These are phyloP conservation scores for Anisogramma anomala DNA, from an alignment of 2,329 filamentous ascomycete species.

Conservation along the genomic window DNA sequence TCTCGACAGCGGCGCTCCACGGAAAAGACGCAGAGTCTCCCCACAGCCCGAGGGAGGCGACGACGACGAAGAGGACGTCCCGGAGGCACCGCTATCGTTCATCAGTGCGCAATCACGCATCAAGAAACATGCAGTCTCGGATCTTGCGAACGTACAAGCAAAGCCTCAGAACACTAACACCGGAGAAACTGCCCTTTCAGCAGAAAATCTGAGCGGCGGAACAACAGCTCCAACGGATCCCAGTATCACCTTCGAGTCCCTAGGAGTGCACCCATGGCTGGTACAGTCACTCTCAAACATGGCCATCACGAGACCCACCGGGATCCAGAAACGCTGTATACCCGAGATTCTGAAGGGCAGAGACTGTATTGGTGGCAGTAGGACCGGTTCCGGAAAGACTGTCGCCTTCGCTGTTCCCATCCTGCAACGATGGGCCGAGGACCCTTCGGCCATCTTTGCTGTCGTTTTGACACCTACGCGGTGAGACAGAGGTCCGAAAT, in stretches of 20 bases:
- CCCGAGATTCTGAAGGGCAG: conserved; percentile 82
- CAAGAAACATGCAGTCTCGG: conserved; percentile 25
- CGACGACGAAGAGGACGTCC: conserved; percentile 25
- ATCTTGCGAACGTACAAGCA: conserved; percentile 4
- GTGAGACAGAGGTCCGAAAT: conserved; percentile 25
- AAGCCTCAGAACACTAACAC: conserved; percentile 3
- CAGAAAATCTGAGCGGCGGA: conserved; percentile 23
- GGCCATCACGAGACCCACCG: conserved; percentile 75
- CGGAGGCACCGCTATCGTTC: conserved; percentile 23
- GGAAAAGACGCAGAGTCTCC: conserved; percentile 32
- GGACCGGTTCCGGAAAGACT: conserved; percentile 95
- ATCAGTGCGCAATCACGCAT: conserved; percentile 44
- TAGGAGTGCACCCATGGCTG: conserved; percentile 77
- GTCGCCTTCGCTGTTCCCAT: conserved; percentile 93
- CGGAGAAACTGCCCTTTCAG: conserved; percentile 8
- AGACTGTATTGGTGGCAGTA: conserved; percentile 89
- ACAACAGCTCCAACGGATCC: conserved; percentile 38
- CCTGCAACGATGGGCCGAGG: conserved; percentile 82
- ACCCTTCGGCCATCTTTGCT: conserved; percentile 84
- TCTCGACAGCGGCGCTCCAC: conserved; percentile 28
- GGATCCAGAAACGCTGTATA: conserved; percentile 87
- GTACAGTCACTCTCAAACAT: conserved; percentile 62
- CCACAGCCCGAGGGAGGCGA: conserved; percentile 19
- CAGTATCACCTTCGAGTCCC: conserved; percentile 56
- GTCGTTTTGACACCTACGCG: conserved; percentile 81